Evolutionary conservation across 768 basidiomycete genomes (phyloP), one percentile per base, ranked within the genome.

Genomic region (Holtermannia corniformis): DNA sequence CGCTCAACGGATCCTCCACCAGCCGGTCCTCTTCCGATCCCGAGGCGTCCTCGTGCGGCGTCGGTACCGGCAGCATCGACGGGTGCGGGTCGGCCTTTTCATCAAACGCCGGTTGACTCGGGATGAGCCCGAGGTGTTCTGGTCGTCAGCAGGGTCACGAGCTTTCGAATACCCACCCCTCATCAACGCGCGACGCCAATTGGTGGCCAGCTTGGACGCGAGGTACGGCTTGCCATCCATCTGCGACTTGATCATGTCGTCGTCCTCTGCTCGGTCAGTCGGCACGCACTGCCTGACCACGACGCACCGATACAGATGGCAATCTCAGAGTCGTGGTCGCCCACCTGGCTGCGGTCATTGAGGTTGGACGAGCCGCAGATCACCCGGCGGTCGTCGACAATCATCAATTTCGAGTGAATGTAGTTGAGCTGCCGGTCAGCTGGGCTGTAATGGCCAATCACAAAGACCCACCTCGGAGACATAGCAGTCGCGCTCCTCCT

Each of bases 271-370:
- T n/a, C n/a, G n/a, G 12, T 14, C 5, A 13, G 3, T 28, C 21
- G 44, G 41, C 2, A 19, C 47, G 19, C 20, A 41, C 27, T 22
- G 41, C 44, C 3, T 27, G 3, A 13, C 2, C 20, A n/a, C 23
- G 12, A 48, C 54, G 47, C 20, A 62, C 61, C 55, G 25, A 95
- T 84, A 19, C 96, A 82, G 5, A 95, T 73, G 5, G 86, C 87
- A 58, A 96, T 93, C 74, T 97, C 95, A 1, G 89, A 93, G 72
- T 93, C 90, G 27, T 88, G 89, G 59, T 93, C 85, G 22, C 92
- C 92, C 12, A 40, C 41, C 46, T 70, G 71, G 44, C 60, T 62
- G 41, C 71, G 54, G 48, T 72, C 71, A 44, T 70, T 72, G 40
- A 72, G 51, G 69, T 96, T 97, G 14, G 93, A 91, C 41, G 87